A percentile compares a stretch with the other conserved stretches of the same genome.
Conservation (phyloP, 2,329 filamentous ascomycete genomes). For the Xylaria hypoxylon region DNA sequence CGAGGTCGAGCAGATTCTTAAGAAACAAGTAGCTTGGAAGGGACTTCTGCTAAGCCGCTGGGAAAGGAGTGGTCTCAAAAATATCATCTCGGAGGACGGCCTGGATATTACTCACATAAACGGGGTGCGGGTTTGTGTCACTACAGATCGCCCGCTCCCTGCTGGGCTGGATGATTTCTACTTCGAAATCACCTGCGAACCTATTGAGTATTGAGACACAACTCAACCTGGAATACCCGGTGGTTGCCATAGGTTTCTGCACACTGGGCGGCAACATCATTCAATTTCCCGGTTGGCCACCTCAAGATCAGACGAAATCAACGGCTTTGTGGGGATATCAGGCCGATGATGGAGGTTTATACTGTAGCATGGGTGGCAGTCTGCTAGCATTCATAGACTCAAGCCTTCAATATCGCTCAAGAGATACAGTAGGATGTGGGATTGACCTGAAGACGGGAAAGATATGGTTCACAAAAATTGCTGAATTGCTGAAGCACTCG, state of each 20-base stretch:
- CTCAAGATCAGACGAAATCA: neutral
- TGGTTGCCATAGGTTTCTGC: conserved; percentile 6
- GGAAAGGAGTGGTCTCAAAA: conserved; percentile 1
- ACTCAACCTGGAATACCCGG: neutral
- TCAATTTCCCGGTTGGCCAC: neutral
- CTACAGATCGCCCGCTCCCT: conserved; percentile 11
- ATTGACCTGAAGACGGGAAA: conserved; percentile 6
- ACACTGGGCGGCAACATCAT: conserved; percentile 4
- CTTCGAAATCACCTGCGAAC: conserved; percentile 11
- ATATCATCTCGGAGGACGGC: conserved; percentile 5
- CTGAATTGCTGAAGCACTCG: neutral
- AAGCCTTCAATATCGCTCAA: neutral
- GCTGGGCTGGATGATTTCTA: conserved; percentile 16
- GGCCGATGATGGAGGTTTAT: neutral
- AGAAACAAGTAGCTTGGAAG: conserved; percentile 12
- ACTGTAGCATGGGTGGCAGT: neutral
- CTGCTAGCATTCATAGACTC: neutral
- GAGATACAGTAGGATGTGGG: conserved; percentile 11
- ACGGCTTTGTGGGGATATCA: conserved; percentile 11
- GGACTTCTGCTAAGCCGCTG: conserved; percentile 13
- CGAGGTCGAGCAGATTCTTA: conserved; percentile 1
- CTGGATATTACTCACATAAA: neutral
- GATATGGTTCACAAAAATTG: conserved; percentile 17
- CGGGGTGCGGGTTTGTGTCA: neutral
- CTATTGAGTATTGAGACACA: neutral